Base-by-base conservation (phyloP, 805 yeast species). In the Brettanomyces naardenensis region DNA sequence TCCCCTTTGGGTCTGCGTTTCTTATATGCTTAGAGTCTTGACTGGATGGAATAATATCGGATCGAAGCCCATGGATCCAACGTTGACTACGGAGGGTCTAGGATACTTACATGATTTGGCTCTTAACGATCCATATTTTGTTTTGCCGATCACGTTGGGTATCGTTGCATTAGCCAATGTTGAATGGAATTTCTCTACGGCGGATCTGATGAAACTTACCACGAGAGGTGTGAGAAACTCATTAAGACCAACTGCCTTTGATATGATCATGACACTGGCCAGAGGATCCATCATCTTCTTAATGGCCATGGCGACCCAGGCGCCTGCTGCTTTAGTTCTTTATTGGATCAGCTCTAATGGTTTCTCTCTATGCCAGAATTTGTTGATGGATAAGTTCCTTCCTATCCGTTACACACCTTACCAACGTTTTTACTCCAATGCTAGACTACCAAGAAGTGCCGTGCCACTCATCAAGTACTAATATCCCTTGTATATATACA, bases 281-380 rank as follows among this genome's bases (percentile, higher is more conserved):
- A 67, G 96, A 49, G 66, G 85, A 45, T 77, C 90, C 18, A 75
- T 84, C 37, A 76, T 88, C 1, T 76, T 85, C 45, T 66, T 90
- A 59, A 86, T 87, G 81, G 88, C 87, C 4, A 66, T 88, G 15
- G 69, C 95, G 0, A 74, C 88, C 29, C 92, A 88, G 50, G 94
- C 95, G 0, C 95, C 97, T 0, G 65, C 80, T 21, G 86, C 94
- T 0, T 62, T 89, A 26, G 75, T 81, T 0, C 54, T 87, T n/a
- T 90, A 89, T 60, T 90, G 97, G 98, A 69, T 86, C 22, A 77
- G 90, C 33, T 87, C 96, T 0, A 89, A 87, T 53, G 48, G 70
- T 4, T 89, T 69, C 53, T 88, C 97, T 2, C 61, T 85, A 42
- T 43, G 73, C 0, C 97, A 90, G 50, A 90, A 89, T 54, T 56